Percentiles rank a stretch among this genome's conserved stretches.
These are phyloP conservation scores for Phycomyces nitens DNA, from an alignment of 192 early-diverging fungal species.

Conservation along the genomic window DNA sequence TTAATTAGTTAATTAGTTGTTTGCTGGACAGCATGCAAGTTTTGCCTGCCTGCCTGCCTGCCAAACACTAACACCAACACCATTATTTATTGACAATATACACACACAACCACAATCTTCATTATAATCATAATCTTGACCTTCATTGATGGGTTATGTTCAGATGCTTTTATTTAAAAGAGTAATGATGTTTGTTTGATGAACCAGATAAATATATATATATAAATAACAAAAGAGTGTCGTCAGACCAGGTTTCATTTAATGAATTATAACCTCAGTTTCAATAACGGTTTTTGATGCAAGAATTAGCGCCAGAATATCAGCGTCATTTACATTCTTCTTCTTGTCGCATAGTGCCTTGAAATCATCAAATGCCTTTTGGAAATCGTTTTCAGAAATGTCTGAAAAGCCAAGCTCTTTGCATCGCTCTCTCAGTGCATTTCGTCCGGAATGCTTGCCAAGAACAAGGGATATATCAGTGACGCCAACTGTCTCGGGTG, in stretches of 20 bases:
- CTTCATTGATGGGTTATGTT: slow-evolving; percentile 63
- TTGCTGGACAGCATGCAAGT: too few species aligned
- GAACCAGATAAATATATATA: too few species aligned
- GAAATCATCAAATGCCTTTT: slow-evolving; percentile 82
- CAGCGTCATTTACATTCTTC: slow-evolving; percentile 81
- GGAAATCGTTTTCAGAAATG: slow-evolving; percentile 58
- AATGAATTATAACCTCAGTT: too few species aligned
- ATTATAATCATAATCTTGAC: slow-evolving; percentile 73
- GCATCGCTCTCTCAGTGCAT: slow-evolving; percentile 82
- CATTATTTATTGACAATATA: too few species aligned
- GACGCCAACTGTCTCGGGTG: slow-evolving; percentile 87
- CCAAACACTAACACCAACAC: too few species aligned
- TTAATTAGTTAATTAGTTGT: too few species aligned
- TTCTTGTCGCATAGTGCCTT: slow-evolving; percentile 94
- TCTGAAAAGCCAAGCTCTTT: slow-evolving; percentile 72
- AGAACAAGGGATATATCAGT: slow-evolving; percentile 82
- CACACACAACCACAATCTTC: too few species aligned
- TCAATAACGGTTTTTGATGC: too few species aligned
- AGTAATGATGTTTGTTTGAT: slow-evolving; percentile 83
- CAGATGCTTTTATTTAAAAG: slow-evolving; percentile 56
- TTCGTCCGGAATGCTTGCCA: slow-evolving; percentile 95
- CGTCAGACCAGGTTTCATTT: too few species aligned
- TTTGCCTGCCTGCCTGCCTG: too few species aligned
- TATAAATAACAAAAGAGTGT: too few species aligned
- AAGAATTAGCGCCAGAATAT: slow-evolving; percentile 89